These are phyloP conservation scores for Candida jianshihensis DNA, from an alignment of 805 yeast genomes.

Conservation along the genomic window DNA sequence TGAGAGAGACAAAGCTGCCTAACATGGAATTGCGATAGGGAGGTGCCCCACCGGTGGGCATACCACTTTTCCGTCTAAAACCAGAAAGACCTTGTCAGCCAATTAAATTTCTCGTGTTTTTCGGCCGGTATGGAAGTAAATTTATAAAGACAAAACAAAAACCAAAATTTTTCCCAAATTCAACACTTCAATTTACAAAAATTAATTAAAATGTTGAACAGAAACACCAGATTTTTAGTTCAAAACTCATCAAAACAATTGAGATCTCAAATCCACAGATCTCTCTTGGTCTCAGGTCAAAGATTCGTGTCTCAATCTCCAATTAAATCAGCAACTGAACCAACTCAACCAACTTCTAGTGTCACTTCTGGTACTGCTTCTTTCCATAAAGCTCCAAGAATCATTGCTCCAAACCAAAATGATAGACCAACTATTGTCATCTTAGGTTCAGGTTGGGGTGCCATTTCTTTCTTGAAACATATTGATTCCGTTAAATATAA, in stretches of 20 bases:
- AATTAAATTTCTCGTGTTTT: too few relatives aligned
- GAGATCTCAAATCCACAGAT: neutral
- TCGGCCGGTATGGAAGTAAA: neutral
- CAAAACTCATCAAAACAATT: conserved; percentile 1
- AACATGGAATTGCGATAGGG: too few relatives aligned
- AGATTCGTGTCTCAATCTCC: neutral
- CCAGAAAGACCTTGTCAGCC: too few relatives aligned
- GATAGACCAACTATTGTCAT: conserved; percentile 46
- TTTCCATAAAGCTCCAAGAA: conserved; percentile 32
- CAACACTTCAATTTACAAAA: neutral
- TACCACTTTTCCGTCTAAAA: too few relatives aligned
- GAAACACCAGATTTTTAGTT: conserved; percentile 1
- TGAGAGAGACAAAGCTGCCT: too few relatives aligned
- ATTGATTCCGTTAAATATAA: conserved; percentile 84
- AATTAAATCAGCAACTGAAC: neutral
- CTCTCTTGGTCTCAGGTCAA: neutral
- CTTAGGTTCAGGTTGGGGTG: conserved; percentile 93
- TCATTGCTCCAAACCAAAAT: conserved; percentile 26
- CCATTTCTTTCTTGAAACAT: conserved; percentile 75
- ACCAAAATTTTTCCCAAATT: neutral
- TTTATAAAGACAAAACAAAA: neutral
- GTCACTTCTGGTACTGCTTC: conserved; percentile 28
- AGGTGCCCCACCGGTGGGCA: too few relatives aligned
- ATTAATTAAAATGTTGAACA: neutral
- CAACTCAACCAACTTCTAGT: conserved; percentile 1